Base-by-base conservation (phyloP, 2,329 filamentous ascomycete species). In the Stachybotrys echinatus region DNA sequence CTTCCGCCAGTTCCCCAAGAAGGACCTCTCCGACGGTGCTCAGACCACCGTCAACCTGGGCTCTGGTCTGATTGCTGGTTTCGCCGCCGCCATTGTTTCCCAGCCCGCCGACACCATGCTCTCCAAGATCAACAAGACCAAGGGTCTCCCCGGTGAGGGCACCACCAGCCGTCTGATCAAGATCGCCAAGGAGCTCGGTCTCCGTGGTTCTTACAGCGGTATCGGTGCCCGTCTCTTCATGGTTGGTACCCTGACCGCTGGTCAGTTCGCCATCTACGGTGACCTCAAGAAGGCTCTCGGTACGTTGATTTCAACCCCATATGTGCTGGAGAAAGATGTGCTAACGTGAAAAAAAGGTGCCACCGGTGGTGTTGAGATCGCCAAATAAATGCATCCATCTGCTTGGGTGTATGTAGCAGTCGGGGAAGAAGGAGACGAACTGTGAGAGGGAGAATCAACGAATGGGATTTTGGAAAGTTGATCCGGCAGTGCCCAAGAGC, bases 111-210 rank as follows among this genome's bases (percentile, higher is more conserved):
- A 95, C 72, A 95, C 89, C 68, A 95, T 95, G 89, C 85, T 95
- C 58, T 88, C 83, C 76, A 94, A 92, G 84, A 94, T 95, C 81
- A 95, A 95, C 87, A 94, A 94, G 87, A 89, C 87, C 75, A 85
- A 89, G 79, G 89, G 88, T 74, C 77, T 84, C 54, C 89, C 89
- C 59, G 89, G 89, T 79, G 88, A 95, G 79, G 84, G 89, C 65
- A 94, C 88, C 64, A 81, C 81, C 68, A 80, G 77, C 71, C 86
- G 89, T 72, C 75, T 95, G 65, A 78, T 92, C 79, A 94, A 94
- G 85, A 95, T 95, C 65, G 88, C 75, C 61, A 87, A 85, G 75
- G 89, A 95, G 75, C 87, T 95, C 63, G 89, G 89, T 67, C 54
- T 95, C 69, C 79, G 78, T 61, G 89, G 89, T 61, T 87, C 82